Percentiles rank a stretch among this genome's conserved stretches.
phyloP scores from a whole-genome alignment of 352 stramenopile genomes.

The Globisporangium ultimum region DNA sequence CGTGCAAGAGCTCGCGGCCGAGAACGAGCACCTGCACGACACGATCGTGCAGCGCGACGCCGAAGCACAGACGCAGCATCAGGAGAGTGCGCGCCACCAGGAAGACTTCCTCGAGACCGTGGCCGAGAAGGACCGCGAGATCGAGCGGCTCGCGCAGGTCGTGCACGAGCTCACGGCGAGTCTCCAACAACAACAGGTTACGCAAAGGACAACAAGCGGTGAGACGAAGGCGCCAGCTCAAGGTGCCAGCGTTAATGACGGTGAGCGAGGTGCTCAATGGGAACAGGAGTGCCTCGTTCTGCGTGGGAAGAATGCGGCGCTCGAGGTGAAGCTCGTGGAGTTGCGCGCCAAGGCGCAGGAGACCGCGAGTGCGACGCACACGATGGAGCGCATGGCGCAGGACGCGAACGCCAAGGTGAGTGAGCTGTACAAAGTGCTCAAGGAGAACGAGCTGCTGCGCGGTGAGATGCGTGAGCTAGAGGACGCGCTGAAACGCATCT shows the following conservation, averaged over 20 bases:
- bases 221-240: not conserved
- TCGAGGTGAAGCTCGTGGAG: constrained; percentile 34
- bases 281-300: constrained; percentile 15
- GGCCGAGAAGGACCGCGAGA: constrained; percentile 25
- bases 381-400: constrained; percentile 29
- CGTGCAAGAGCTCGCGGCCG: constrained; percentile 52
- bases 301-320: constrained; percentile 31
- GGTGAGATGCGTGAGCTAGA: constrained; percentile 33
- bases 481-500: constrained; percentile 30
- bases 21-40: constrained; percentile 71
- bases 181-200: not conserved
- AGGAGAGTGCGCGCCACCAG: not conserved
- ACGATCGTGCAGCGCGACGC: constrained; percentile 35
- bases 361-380: constrained; percentile 31
- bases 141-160: constrained; percentile 17
- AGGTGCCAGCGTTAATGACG: not conserved
- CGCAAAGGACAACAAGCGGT: not conserved
- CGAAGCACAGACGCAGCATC: constrained; percentile 16
- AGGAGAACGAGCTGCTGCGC: constrained; percentile 66
- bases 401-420: constrained; percentile 46
- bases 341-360: constrained; percentile 18
- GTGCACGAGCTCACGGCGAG: constrained; percentile 6
- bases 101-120: too few species aligned
- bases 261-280: not conserved
- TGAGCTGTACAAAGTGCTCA: constrained; percentile 60